A percentile compares a stretch with the other conserved stretches of the same genome.
These are phyloP conservation scores for Cystobasidium tubakii DNA, from an alignment of 768 basidiomycete genomes.

Conservation along the genomic window DNA sequence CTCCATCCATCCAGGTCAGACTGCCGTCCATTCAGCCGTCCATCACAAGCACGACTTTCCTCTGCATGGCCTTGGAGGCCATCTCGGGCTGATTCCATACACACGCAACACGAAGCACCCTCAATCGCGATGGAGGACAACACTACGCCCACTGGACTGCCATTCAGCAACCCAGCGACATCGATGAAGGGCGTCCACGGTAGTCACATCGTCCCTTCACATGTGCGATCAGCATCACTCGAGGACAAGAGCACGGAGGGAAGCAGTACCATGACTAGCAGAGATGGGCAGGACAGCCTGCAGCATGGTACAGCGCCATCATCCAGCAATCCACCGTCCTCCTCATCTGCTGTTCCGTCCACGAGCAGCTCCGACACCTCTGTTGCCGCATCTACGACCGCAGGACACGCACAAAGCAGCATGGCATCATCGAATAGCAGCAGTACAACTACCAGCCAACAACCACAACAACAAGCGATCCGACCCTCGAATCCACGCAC, in stretches of 20 bases:
- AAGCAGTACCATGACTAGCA: background rate
- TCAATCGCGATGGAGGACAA: background rate
- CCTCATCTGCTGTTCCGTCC: no score
- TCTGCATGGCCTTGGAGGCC: no score
- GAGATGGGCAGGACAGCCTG: background rate
- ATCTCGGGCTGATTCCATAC: no score
- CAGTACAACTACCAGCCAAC: background rate
- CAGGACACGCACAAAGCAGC: background rate
- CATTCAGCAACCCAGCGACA: slow-evolving; percentile 4
- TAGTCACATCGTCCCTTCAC: background rate
- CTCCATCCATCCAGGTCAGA: no score
- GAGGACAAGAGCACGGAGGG: no score
- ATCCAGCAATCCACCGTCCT: no score
- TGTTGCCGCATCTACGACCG: no score
- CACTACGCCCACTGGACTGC: background rate
- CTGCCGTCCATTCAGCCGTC: no score
- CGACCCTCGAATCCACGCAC: slow-evolving; percentile 1
- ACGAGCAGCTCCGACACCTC: background rate
- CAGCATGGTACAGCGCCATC: no score
- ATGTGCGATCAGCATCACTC: no score
- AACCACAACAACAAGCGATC: background rate
- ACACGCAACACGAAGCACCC: background rate
- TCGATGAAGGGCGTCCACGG: background rate
- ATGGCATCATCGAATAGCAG: background rate
- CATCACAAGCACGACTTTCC: no score